Evolutionary conservation across 1,284 basidiomycete species (phyloP), one percentile per base, ranked within the genome.

Genomic region (Trichosporon ovoides): DNA sequence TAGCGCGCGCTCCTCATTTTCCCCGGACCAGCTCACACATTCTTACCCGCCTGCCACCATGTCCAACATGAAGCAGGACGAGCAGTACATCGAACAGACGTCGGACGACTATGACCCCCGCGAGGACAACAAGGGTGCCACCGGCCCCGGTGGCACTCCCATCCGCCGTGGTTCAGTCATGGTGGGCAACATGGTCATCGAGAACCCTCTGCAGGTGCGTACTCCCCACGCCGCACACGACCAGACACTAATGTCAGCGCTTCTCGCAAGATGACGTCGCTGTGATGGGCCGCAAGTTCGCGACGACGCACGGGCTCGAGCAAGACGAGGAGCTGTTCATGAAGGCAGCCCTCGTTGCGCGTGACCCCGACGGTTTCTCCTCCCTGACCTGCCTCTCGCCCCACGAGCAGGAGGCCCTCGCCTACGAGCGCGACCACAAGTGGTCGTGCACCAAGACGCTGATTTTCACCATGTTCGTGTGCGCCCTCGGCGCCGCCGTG

Each of bases 321-420:
- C 80, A 87, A 55, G 70, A 84, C 18, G 71, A 79, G n/a, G 68
- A 80, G 3, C 74, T 81, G 36, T 80, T 86, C 63, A 73, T 78
- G 66, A 84, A 85, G 69, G 86, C 83, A n/a, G 86, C 85, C 0
- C 77, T 87, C 36, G 73, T 87, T 48, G 86, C 86, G 0, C 84
- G 84, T 61, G 78, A 84, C 56, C 80, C 82, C 0, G 38, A 66
- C 68, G 66, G 81, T 9, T 86, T 85, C 68, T 12, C 19, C 5
- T 67, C 62, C 2, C 65, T 87, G 22, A 66, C 81, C n/a, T 74
- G 83, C 37, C 82, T 91, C 37, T 74, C 74, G 14, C 81, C 83
- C 13, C 83, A 83, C 3, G 89, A 91, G 57, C 83, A 81, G 64
- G 73, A 70, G 0, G 70, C 71, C 12, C 65, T 82, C 28, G 61